phyloP scores from a whole-genome alignment of 192 early-diverging fungal species.

The Coemansia asiatica region DNA sequence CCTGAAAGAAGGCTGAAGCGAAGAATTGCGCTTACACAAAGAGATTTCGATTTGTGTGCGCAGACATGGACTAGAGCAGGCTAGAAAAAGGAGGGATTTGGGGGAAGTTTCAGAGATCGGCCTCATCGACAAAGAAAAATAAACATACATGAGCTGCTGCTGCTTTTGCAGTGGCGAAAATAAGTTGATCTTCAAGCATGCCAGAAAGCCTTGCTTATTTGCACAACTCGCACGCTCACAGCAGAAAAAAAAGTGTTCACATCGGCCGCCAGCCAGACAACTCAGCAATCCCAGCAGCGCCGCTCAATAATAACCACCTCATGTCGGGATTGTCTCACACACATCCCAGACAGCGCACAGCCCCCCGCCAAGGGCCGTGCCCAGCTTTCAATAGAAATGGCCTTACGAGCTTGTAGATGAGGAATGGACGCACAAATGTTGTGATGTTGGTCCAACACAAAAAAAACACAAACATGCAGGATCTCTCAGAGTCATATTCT shows the following conservation, averaged over 20 bases:
- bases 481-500: no score
- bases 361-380: not conserved
- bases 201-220: not conserved
- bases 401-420: not conserved
- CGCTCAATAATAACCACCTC: not conserved
- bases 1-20: not conserved
- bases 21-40: not conserved
- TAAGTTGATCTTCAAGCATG: not conserved
- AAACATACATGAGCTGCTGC: not conserved
- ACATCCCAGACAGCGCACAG: not conserved
- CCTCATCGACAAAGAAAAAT: not conserved
- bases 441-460: not conserved
- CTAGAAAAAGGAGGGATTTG: conserved; percentile 1
- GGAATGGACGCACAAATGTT: not conserved
- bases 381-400: not conserved
- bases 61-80: not conserved
- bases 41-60: not conserved
- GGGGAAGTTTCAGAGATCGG: conserved; percentile 6
- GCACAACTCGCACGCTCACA: not conserved
- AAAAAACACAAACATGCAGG: no score
- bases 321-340: not conserved
- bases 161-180: not conserved
- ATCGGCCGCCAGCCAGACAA: not conserved
- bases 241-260: not conserved
- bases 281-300: not conserved